These are phyloP conservation scores for Bruguiera hainesii DNA, from an alignment of 441 rosid species.

Conservation along the genomic window DNA sequence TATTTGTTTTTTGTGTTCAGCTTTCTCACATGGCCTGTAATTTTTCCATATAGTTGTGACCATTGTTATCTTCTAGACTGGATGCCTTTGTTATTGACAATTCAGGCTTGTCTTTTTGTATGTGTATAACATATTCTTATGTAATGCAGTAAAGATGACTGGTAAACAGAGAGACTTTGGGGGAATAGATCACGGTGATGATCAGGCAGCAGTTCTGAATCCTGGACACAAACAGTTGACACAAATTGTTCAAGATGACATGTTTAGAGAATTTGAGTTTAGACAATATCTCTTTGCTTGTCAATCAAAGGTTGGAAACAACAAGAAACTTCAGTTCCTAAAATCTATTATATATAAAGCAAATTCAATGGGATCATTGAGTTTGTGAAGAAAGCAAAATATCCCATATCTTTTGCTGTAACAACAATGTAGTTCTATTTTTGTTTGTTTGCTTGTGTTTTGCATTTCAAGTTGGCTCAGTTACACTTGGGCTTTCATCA, in stretches of 20 bases:
- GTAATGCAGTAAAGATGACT: slow-evolving; percentile 61
- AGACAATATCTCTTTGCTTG: slow-evolving; percentile 95
- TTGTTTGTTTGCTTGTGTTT: neutral
- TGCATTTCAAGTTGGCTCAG: neutral
- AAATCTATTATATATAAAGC: neutral
- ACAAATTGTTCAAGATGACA: slow-evolving; percentile 91
- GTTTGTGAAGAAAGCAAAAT: neutral
- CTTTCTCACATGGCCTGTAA: too few relatives aligned
- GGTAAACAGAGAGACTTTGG: slow-evolving; percentile 89
- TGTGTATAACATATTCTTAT: slow-evolving; percentile 18
- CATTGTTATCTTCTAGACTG: slow-evolving; percentile 1
- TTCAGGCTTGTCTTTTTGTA: neutral
- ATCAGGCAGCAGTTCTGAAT: slow-evolving; percentile 78
- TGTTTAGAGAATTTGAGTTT: slow-evolving; percentile 92
- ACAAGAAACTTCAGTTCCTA: slow-evolving; percentile 10
- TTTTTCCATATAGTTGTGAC: neutral
- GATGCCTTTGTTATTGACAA: slow-evolving; percentile 8
- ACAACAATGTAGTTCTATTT: slow-evolving; percentile 5
- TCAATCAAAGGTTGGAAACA: slow-evolving; percentile 74
- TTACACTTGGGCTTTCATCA: neutral
- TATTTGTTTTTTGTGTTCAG: too few relatives aligned
- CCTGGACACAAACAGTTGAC: slow-evolving; percentile 73
- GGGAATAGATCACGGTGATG: slow-evolving; percentile 88
- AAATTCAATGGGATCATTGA: neutral
- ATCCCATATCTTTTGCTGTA: slow-evolving; percentile 10